Percentiles rank a stretch among this genome's conserved stretches.
Evolutionary conservation across 345 rosid species (phyloP).

Genomic region (Excoecaria agallocha): DNA sequence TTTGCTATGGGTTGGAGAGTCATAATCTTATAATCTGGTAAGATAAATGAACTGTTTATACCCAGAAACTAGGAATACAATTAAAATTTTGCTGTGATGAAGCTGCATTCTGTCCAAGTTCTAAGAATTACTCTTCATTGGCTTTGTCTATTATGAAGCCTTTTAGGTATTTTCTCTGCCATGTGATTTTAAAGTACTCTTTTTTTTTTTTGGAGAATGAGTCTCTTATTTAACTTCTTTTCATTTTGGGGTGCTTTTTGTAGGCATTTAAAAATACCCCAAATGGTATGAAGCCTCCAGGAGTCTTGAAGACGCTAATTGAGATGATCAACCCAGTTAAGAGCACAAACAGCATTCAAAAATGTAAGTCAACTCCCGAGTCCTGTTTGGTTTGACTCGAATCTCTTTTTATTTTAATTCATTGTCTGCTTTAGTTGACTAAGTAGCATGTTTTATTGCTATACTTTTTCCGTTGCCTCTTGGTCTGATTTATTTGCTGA

Average conservation of each 20-base stretch:
- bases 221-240: slow-evolving; percentile 4
- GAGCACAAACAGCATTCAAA: slow-evolving; percentile 44
- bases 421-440: neutral
- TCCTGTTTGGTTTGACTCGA: neutral
- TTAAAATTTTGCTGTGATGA: neutral
- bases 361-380: slow-evolving; percentile 44
- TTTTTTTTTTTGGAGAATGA: neutral
- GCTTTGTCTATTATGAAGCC: neutral
- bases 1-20: neutral
- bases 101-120: neutral
- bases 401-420: neutral
- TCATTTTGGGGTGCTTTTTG: neutral
- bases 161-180: neutral
- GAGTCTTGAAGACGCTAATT: slow-evolving; percentile 65
- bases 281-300: slow-evolving; percentile 66
- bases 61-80: neutral
- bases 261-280: slow-evolving; percentile 78
- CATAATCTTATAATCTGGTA: neutral
- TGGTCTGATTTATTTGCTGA: neutral
- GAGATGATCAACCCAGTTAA: slow-evolving; percentile 62
- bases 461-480: neutral
- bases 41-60: neutral
- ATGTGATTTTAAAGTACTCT: neutral
- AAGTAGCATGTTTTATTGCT: neutral
- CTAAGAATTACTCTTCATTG: neutral